phyloP scores from a whole-genome alignment of 768 basidiomycete genomes.

The Lyophyllum semitale region DNA sequence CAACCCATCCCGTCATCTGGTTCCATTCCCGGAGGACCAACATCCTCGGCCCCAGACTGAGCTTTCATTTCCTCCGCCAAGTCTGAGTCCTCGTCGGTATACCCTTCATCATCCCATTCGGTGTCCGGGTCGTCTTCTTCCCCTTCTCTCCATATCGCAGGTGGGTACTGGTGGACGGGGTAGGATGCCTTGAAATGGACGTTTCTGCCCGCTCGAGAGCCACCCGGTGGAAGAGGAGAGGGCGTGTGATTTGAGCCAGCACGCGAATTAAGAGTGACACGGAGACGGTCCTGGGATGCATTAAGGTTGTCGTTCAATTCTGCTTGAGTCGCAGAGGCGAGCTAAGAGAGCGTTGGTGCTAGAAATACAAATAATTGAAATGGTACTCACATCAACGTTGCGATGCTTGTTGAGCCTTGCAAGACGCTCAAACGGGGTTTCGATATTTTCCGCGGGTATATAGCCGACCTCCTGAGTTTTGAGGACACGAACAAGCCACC shows the following conservation, averaged over 20 bases:
- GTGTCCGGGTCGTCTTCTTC: slow-evolving; percentile 65
- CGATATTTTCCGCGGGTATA: slow-evolving; percentile 98
- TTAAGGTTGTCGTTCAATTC: slow-evolving; percentile 61
- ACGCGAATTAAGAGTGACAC: slow-evolving; percentile 50
- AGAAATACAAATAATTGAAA: slow-evolving; percentile 1
- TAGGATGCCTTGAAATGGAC: slow-evolving; percentile 77
- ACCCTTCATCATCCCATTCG: slow-evolving; percentile 70
- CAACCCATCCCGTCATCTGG: slow-evolving; percentile 87
- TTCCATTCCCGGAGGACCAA: slow-evolving; percentile 47
- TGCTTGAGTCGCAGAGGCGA: slow-evolving; percentile 72
- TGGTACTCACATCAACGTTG: slow-evolving; percentile 84
- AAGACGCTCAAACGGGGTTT: slow-evolving; percentile 95
- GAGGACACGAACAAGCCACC: slow-evolving; percentile 99
- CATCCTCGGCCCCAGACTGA: slow-evolving; percentile 34
- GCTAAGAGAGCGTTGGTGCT: slow-evolving; percentile 37
- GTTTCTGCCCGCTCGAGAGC: slow-evolving; percentile 40
- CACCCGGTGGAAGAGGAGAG: slow-evolving; percentile 47
- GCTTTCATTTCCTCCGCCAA: slow-evolving; percentile 56
- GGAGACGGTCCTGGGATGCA: slow-evolving; percentile 55
- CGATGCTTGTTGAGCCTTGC: slow-evolving; percentile 96
- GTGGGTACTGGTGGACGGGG: slow-evolving; percentile 74
- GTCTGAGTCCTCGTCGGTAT: slow-evolving; percentile 68
- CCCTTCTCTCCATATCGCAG: slow-evolving; percentile 82
- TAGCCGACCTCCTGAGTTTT: slow-evolving; percentile 99
- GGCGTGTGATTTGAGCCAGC: slow-evolving; percentile 50